Evolutionary conservation across 495 filamentous ascomycete species (phyloP).

Genomic region (Aspergillus panamensis): DNA sequence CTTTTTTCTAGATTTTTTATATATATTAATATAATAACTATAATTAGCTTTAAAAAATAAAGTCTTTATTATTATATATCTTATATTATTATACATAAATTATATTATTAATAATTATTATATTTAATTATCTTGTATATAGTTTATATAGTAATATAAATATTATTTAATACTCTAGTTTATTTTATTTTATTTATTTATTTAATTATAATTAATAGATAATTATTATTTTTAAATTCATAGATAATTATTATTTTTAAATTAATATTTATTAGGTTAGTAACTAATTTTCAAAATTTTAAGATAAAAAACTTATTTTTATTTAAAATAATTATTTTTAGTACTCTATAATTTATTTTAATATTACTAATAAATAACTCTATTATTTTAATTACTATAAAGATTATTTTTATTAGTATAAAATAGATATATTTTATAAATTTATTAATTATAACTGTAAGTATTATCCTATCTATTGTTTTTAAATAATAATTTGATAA

Average conservation of each 20-base stretch:
- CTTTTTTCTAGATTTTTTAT: background rate
- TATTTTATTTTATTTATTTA: background rate
- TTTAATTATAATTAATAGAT: background rate
- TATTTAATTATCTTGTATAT: background rate
- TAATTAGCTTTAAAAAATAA: too few species aligned
- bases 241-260: background rate
- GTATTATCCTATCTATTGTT: too few species aligned
- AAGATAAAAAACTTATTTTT: background rate
- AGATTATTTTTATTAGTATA: too few species aligned
- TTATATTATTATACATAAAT: background rate
- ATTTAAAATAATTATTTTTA: background rate
- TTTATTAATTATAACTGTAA: too few species aligned
- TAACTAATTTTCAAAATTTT: background rate
- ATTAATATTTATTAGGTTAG: background rate
- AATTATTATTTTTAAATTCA: constrained; percentile 1
- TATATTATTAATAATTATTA: background rate
- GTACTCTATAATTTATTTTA: background rate
- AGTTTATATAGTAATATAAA: background rate
- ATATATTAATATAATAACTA: background rate
- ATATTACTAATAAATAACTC: background rate
- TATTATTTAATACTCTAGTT: background rate
- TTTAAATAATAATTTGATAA: too few species aligned
- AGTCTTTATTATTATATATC: background rate
- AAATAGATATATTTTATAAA: too few species aligned
- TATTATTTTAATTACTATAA: too few species aligned